Percentiles rank a stretch among this genome's conserved stretches.
phyloP scores from a whole-genome alignment of 2,329 filamentous ascomycete genomes.

The Alternaria tenuissima region DNA sequence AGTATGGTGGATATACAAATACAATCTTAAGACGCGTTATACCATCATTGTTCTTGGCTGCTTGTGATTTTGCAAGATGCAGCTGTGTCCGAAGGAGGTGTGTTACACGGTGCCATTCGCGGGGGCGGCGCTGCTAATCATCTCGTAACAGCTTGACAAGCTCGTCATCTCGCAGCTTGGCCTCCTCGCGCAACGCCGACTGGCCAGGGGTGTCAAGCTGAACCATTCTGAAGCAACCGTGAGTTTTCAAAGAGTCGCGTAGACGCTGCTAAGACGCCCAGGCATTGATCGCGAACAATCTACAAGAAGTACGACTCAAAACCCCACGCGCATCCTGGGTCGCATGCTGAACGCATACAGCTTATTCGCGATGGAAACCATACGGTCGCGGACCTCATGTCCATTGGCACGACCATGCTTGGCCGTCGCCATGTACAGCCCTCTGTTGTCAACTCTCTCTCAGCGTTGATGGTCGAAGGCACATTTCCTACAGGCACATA shows the following conservation, averaged over 20 bases:
- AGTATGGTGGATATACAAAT: not conserved
- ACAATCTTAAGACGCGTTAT: not conserved
- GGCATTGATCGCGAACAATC: conserved; percentile 84
- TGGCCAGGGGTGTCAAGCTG: conserved; percentile 85
- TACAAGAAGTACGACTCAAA: conserved; percentile 74
- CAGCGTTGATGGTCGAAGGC: conserved; percentile 90
- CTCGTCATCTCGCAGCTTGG: conserved; percentile 91
- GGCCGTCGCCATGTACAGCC: conserved; percentile 91
- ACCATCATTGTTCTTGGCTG: conserved; percentile 1
- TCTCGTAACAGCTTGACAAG: conserved; percentile 80
- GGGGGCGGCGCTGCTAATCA: conserved; percentile 32
- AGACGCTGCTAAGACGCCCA: conserved; percentile 50
- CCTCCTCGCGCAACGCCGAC: conserved; percentile 82
- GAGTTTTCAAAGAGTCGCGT: conserved; percentile 24
- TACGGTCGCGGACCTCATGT: conserved; percentile 92
- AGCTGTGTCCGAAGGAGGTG: conserved; percentile 51
- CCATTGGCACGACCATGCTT: conserved; percentile 88
- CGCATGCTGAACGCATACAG: conserved; percentile 52
- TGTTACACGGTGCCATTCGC: conserved; percentile 12
- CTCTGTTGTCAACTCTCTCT: conserved; percentile 78
- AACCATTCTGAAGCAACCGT: conserved; percentile 91
- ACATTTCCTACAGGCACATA: conserved; percentile 92
- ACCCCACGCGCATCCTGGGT: conserved; percentile 9
- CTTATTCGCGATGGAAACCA: conserved; percentile 96
- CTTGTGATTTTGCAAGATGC: conserved; percentile 33